phyloP scores from a whole-genome alignment of 441 rosid genomes.

The Sinapis alba region DNA sequence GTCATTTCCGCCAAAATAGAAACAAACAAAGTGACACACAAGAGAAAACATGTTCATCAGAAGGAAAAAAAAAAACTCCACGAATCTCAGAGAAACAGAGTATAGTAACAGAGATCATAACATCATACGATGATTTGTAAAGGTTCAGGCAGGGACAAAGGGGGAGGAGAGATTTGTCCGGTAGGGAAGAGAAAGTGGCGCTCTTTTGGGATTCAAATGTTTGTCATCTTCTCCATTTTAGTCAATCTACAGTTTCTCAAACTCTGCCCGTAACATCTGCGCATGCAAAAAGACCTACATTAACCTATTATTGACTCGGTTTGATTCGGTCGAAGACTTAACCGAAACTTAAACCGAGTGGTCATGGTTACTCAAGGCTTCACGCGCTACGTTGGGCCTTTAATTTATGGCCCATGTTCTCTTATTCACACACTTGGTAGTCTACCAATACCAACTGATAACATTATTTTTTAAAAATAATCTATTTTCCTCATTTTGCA shows the following conservation, averaged over 20 bases:
- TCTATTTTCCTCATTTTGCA: no score
- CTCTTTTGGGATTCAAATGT: slow-evolving; percentile 43
- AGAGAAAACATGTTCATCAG: no score
- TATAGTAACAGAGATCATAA: no score
- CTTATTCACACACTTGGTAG: not conserved
- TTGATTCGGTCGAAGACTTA: not conserved
- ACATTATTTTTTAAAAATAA: no score
- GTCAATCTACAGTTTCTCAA: slow-evolving; percentile 17
- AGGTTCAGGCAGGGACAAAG: no score
- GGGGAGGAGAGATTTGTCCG: slow-evolving; percentile 38
- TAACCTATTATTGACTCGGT: slow-evolving; percentile 12
- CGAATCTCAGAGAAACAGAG: no score
- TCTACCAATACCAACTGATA: not conserved
- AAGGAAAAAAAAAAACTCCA: no score
- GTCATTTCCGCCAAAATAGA: no score
- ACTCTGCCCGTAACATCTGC: not conserved
- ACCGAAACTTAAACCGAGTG: not conserved
- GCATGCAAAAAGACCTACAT: slow-evolving; percentile 15
- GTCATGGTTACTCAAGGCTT: not conserved
- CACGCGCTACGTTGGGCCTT: not conserved
- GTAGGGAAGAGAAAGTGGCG: slow-evolving; percentile 40
- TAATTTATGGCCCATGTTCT: not conserved
- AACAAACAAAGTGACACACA: no score
- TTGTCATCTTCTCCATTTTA: slow-evolving; percentile 33
- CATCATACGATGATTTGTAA: no score